These are phyloP conservation scores for Meyerozyma smithsonii DNA, from an alignment of 1,139 yeast species.

Conservation along the genomic window DNA sequence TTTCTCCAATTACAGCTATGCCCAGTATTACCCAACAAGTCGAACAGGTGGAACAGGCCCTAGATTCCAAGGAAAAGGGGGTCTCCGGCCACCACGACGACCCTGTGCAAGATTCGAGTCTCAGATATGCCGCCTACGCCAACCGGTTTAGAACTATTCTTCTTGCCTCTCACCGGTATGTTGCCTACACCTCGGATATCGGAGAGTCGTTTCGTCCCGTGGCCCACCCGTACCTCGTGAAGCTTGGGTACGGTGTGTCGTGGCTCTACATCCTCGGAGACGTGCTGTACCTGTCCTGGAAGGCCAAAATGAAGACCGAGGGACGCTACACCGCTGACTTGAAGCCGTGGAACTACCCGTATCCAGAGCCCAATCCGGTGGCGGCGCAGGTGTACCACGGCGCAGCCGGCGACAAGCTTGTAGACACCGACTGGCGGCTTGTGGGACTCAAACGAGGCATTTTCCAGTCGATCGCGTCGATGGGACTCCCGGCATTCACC, in stretches of 20 bases:
- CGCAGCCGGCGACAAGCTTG: constrained; percentile 21
- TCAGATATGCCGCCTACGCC: constrained; percentile 82
- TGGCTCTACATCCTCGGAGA: constrained; percentile 81
- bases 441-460: constrained; percentile 66
- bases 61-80: not conserved
- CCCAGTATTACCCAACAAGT: not conserved
- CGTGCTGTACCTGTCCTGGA: constrained; percentile 74
- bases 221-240: constrained; percentile 64
- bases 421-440: constrained; percentile 59
- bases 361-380: constrained; percentile 36
- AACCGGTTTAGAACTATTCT: constrained; percentile 67
- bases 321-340: constrained; percentile 62
- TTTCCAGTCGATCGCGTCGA: constrained; percentile 77
- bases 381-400: constrained; percentile 32
- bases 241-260: constrained; percentile 65
- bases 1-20: no score
- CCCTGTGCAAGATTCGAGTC: constrained; percentile 38
- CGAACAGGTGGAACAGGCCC: not conserved
- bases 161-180: constrained; percentile 74
- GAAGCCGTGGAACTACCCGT: constrained; percentile 61
- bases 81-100: not conserved
- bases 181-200: constrained; percentile 82
- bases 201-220: constrained; percentile 90
- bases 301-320: constrained; percentile 60
- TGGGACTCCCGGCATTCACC: constrained; percentile 86